Evolutionary conservation across 495 filamentous ascomycete species (phyloP), one percentile per base, ranked within the genome.

Genomic region (Alectoria sarmentosa): DNA sequence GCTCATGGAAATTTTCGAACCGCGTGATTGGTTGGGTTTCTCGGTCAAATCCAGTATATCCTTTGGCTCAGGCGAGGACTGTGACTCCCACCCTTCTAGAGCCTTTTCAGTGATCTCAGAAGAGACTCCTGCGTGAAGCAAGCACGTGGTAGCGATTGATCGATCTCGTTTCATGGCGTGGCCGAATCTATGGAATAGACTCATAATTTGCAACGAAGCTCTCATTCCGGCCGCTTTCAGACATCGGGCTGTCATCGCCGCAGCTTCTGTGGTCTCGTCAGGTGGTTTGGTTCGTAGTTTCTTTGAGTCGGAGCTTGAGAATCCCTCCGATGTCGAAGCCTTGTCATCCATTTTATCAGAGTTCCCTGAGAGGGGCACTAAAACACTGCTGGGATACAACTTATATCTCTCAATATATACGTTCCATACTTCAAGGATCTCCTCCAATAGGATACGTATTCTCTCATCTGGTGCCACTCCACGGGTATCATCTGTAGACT

Each of bases 361-460:
- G 2, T 30, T 4, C n/a, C 13, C 2, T 17, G 26, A 3, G 26
- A 30, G 26, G 30, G 13, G 48, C 3, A 28, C 13, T 9, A 4
- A 28, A 28, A 28, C 3, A 3, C 6, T 6, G 5, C 26, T 15
- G 30, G 13, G n/a, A 52, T 5, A 3, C 14, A 7, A 19, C 15
- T 11, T 23, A 60, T 61, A 49, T 19, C 17, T 32, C 52, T 55
- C 39, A 19, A 54, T 21, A 26, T 52, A 57, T 7, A 61, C 17
- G 15, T 4, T 48, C 63, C 63, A 68, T 34, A 63, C 55, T 30
- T 55, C 41, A 23, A 65, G 28, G 1, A 60, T 59, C 21, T 65
- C 55, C 19, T 39, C n/a, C n/a, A 66, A 4, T 21, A 68, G 23
- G 3, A 17, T 14, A 7, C 38, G 28, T 23, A 54, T 52, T 36